Percentiles rank a stretch among this genome's conserved stretches.
These are phyloP conservation scores for Talaromyces stipitatus DNA, from an alignment of 495 filamentous ascomycete genomes.

Conservation along the genomic window DNA sequence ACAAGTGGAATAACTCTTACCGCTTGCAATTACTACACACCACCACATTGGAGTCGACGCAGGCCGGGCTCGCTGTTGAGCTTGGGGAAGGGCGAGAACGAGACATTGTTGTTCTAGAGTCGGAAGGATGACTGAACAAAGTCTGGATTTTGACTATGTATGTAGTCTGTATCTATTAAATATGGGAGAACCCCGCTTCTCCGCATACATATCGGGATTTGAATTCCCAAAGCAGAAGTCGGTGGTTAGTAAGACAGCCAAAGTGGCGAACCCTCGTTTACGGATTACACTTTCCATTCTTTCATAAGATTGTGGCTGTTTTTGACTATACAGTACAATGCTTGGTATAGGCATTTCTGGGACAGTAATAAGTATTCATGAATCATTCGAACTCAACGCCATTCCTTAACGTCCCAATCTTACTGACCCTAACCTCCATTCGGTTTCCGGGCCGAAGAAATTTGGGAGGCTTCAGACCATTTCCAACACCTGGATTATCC, in stretches of 20 bases:
- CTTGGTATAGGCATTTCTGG: too few species aligned
- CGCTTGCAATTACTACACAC: background rate
- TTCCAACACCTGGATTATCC: slow-evolving; percentile 18
- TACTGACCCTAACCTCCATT: slow-evolving; percentile 27
- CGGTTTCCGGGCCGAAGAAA: slow-evolving; percentile 27
- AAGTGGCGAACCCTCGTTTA: background rate
- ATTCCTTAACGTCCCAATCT: slow-evolving; percentile 31
- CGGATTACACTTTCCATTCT: too few species aligned
- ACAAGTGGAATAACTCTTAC: background rate
- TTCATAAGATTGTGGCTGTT: too few species aligned
- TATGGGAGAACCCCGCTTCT: background rate
- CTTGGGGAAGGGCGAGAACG: background rate
- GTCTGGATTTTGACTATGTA: background rate
- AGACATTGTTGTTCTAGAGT: background rate
- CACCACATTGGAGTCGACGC: background rate
- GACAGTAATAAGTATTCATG: too few species aligned
- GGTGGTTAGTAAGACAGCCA: too few species aligned
- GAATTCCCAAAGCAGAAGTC: too few species aligned
- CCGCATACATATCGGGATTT: background rate
- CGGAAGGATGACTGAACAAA: background rate
- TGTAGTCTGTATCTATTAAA: background rate
- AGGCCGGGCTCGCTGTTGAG: background rate
- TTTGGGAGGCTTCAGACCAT: slow-evolving; percentile 23
- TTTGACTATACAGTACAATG: too few species aligned
- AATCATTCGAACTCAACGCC: slow-evolving; percentile 15